phyloP scores from a whole-genome alignment of 495 filamentous ascomycete genomes.

The Xylaria palmicola region DNA sequence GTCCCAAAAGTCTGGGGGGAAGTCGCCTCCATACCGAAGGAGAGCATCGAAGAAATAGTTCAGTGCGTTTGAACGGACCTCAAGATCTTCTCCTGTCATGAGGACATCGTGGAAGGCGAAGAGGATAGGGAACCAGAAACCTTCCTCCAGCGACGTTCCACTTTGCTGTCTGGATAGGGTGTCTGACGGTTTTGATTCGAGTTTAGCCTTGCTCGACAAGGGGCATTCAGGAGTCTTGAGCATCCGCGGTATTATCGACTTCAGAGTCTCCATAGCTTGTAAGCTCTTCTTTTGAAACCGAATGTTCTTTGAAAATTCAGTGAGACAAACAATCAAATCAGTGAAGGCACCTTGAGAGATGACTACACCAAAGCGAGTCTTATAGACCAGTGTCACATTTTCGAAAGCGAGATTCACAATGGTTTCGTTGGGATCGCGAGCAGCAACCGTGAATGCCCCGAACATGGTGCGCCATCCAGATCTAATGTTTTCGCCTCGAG shows the following conservation, averaged over 20 bases:
- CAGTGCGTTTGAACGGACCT: constrained; percentile 89
- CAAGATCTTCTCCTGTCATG: constrained; percentile 99
- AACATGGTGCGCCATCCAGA: constrained; percentile 99
- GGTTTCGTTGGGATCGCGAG: constrained; percentile 86
- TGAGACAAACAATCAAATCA: constrained; percentile 92
- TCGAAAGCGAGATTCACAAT: constrained; percentile 97
- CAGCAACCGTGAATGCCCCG: constrained; percentile 94
- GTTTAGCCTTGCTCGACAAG: constrained; percentile 45
- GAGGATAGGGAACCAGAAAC: constrained; percentile 96
- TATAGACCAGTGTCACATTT: constrained; percentile 96
- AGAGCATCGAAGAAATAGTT: constrained; percentile 95
- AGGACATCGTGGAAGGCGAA: constrained; percentile 98
- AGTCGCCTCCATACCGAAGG: constrained; percentile 84
- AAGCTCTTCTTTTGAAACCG: constrained; percentile 97
- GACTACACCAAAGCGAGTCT: constrained; percentile 91
- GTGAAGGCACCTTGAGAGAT: constrained; percentile 96
- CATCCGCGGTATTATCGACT: constrained; percentile 90
- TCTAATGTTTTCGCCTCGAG: constrained; percentile 89
- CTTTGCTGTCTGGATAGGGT: constrained; percentile 40
- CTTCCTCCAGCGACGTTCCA: constrained; percentile 80
- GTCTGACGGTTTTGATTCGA: constrained; percentile 30
- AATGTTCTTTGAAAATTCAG: constrained; percentile 97
- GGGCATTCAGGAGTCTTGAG: constrained; percentile 94
- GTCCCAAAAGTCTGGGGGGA: constrained; percentile 95
- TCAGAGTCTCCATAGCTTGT: constrained; percentile 92